Evolutionary conservation across 257 asterid genomes (phyloP), one percentile per base, ranked within the genome.

Genomic region (Scutellaria baicalensis): DNA sequence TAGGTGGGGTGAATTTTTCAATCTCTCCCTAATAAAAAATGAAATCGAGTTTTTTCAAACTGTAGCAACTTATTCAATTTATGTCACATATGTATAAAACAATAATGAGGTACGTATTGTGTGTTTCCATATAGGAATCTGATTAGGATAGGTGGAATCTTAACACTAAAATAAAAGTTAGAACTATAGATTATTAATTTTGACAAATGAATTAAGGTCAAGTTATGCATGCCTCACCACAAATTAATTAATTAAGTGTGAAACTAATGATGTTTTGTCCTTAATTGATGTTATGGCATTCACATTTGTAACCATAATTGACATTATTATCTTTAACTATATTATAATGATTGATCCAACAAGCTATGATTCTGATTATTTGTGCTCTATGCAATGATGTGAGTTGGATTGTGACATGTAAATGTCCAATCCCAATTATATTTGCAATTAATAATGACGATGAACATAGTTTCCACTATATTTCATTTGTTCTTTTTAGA

Each of bases 61-160:
- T 3, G 4, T 27, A 27, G 33, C 4, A 27, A 27, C 33, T 0
- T 27, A 2, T 27, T 27, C 33, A 2, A 27, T 27, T 27, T 27
- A 27, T 3, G 33, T 27, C 5, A n/a, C n/a, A n/a, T n/a, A 27
- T 27, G 33, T 1, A 27, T 27, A 27, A 0, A 27, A 27, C 33
- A 1, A 27, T 27, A 27, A 27, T 27, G 3, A 2, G 33, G 10
- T 9, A 65, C 5, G 8, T 38, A 42, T 42, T 6, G 64, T 16
- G 45, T 60, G 63, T 21, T 36, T 51, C 47, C 47, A 20, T 14
- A 51, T 33, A 9, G 52, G 64, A 13, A 66, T 56, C 58, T 44
- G 68, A 74, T 20, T 51, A 61, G 14, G 68, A 66, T 20, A 56
- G 43, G 62, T 72, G 39, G 58, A 40, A 64, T 43, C 23, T 12